Evolutionary conservation across 75 land plant genomes (phyloP).

Genomic region (Sequoia sempervirens): DNA sequence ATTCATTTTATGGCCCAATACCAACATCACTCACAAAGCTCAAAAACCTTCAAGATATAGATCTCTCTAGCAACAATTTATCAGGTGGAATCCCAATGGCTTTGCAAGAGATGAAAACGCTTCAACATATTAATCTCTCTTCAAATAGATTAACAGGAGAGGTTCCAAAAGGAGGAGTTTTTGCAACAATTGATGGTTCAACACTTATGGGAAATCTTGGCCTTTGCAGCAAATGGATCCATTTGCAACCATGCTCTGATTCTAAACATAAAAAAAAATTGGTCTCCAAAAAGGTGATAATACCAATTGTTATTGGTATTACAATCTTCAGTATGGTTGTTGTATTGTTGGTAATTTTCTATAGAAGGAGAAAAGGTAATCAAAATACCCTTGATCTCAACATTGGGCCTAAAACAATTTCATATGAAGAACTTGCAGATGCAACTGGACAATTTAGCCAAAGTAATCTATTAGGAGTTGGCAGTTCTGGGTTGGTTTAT

Average conservation of each 20-base stretch:
- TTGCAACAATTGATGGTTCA: background rate
- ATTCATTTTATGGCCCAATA: background rate
- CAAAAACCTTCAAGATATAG: background rate
- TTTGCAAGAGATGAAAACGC: background rate
- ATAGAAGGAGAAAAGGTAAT: too few relatives aligned
- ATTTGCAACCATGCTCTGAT: too few relatives aligned
- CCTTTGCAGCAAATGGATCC: too few relatives aligned
- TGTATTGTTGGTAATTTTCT: too few relatives aligned
- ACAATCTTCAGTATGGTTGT: too few relatives aligned
- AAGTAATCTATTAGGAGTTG: too few relatives aligned
- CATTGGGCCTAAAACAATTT: background rate
- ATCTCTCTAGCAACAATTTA: background rate
- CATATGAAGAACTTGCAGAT: background rate
- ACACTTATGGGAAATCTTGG: background rate
- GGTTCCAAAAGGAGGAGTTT: background rate
- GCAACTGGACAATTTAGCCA: too few relatives aligned
- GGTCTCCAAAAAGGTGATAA: too few relatives aligned
- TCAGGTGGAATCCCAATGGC: background rate
- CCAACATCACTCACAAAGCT: background rate
- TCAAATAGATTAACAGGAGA: background rate
- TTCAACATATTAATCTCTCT: background rate
- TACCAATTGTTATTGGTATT: too few relatives aligned
- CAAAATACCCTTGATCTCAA: too few relatives aligned
- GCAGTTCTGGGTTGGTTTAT: too few relatives aligned
- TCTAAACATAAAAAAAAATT: too few relatives aligned